These are phyloP conservation scores for Patellifolia procumbens DNA, from an alignment of 179 eudicot species.

Conservation along the genomic window DNA sequence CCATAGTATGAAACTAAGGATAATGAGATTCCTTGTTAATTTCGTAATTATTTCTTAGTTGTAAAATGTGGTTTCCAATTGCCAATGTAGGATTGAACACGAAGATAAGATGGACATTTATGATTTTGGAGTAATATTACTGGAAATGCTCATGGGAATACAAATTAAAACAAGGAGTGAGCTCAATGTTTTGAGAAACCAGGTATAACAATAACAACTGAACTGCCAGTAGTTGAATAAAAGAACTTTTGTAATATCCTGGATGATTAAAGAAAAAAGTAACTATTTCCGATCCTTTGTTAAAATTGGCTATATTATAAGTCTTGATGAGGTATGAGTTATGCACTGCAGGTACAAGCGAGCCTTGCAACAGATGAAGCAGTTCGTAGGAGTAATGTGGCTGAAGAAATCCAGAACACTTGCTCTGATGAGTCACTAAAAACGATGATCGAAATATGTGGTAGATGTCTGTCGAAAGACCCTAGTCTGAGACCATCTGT, in stretches of 20 bases:
- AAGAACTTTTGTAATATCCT: too few species aligned
- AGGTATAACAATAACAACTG: conserved; percentile 38
- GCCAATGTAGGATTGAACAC: conserved; percentile 43
- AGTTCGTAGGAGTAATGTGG: conserved; percentile 56
- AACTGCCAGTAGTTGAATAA: background rate
- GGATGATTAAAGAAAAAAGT: too few species aligned
- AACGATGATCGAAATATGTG: conserved; percentile 75
- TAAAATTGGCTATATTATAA: background rate
- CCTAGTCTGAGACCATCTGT: conserved; percentile 65
- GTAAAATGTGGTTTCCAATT: background rate
- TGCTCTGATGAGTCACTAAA: conserved; percentile 67
- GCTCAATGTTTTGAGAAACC: conserved; percentile 47
- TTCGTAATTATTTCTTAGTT: background rate
- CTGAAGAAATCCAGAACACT: conserved; percentile 50
- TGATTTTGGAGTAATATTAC: conserved; percentile 79
- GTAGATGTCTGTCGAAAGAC: conserved; percentile 53
- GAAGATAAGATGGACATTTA: conserved; percentile 73
- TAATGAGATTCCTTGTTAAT: too few species aligned
- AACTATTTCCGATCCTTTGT: background rate
- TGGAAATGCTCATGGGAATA: conserved; percentile 68
- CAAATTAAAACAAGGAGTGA: conserved; percentile 50
- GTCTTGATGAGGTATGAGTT: background rate
- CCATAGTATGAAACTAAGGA: too few species aligned
- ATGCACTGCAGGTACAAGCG: conserved; percentile 50
- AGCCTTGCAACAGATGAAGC: conserved; percentile 48